These are phyloP conservation scores for Musa schizocarpa DNA, from an alignment of 176 grass and related monocot genomes.

Conservation along the genomic window DNA sequence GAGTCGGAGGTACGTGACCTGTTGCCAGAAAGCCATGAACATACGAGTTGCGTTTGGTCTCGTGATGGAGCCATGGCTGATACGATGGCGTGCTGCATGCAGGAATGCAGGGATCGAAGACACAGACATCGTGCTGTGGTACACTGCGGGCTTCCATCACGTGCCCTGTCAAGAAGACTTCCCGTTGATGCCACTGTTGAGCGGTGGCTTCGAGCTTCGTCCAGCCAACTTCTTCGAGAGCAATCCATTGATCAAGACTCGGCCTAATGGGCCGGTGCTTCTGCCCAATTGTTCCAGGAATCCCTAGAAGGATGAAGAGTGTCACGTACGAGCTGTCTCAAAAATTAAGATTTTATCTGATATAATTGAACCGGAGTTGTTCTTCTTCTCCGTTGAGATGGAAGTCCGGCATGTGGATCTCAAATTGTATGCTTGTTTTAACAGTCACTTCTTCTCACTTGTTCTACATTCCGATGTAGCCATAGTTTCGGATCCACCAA, in stretches of 20 bases:
- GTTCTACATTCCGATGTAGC: too few relatives aligned
- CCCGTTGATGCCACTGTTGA: constrained; percentile 62
- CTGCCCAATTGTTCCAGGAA: constrained; percentile 1
- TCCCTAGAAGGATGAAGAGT: neutral
- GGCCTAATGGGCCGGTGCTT: neutral
- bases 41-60: neutral
- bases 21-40: too few relatives aligned
- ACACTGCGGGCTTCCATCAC: constrained; percentile 70
- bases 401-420: too few relatives aligned
- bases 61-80: too few relatives aligned
- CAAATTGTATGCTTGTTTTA: too few relatives aligned
- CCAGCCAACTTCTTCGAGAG: constrained; percentile 86
- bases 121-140: constrained; percentile 77
- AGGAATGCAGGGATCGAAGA: constrained; percentile 39
- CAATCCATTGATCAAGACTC: constrained; percentile 40
- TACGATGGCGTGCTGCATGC: neutral
- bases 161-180: constrained; percentile 84
- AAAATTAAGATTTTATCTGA: too few relatives aligned
- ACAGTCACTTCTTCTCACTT: too few relatives aligned
- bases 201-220: constrained; percentile 58
- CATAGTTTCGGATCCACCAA: too few relatives aligned
- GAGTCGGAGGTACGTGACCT: constrained; percentile 33
- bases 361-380: too few relatives aligned
- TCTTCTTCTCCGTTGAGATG: too few relatives aligned
- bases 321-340: too few relatives aligned